Base-by-base conservation (phyloP, 192 early-diverging fungal species). In the Gonapodya prolifera region DNA sequence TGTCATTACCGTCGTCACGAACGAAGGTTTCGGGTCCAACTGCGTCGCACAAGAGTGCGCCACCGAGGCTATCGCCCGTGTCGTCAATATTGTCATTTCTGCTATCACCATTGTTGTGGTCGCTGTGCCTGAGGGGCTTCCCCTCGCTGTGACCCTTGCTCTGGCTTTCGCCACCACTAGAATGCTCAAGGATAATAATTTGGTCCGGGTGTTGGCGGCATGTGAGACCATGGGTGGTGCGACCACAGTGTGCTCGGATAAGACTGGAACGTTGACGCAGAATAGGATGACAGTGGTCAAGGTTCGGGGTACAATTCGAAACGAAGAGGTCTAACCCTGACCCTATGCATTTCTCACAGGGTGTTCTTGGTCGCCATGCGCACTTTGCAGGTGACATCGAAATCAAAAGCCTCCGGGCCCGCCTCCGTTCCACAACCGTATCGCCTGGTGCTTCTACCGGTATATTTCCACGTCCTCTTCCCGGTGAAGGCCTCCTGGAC, bases 181-280 rank as follows among this genome's bases (percentile, higher is more conserved):
- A 18, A 99, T 99, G 98, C 81, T 98, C 71, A 94, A 95, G 75
- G 97, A 99, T 82, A 96, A 97, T 77, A 98, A 98, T 83, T 84
- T 99, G 29, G 98, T 99, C 34, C 91, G 98, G 30, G 91, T 98
- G 71, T 85, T 99, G 13, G 91, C 93, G 33, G 94, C 98, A 2
- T 99, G 98, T 83, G 98, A 99, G 82, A 98, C 96, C 32, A 99
- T 99, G 98, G 88, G 88, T 76, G 78, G 35, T 23, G 98, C 98
- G 8, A 99, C 96, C 16, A 97, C 97, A 0, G 90, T 99, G 30
- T 99, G 98, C 83, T 96, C 95, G 23, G 98, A 99, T 86, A 99
- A 99, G 83, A 99, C 98, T 0, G 98, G 98, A 30, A 99, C 98
- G 16, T 32, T 78, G 31, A 8, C 28, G n/a, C 32, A 28, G 2